Evolutionary conservation across 305 asterid species (phyloP).

Genomic region (Lippia alba): DNA sequence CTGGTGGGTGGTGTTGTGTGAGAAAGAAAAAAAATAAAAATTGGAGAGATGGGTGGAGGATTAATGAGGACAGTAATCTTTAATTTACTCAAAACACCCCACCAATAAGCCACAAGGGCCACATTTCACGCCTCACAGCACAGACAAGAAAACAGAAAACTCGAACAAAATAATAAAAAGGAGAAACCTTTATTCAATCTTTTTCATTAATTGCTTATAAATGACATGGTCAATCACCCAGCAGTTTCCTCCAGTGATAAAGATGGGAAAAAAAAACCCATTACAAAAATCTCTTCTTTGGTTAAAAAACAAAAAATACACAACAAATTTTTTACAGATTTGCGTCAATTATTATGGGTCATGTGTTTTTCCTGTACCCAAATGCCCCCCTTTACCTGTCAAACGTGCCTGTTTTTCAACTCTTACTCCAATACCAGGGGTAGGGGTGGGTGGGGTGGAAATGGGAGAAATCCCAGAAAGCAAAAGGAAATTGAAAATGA

Average conservation of each 20-base stretch:
- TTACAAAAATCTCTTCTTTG: not conserved
- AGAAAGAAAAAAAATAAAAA: conserved; percentile 22
- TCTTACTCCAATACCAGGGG: conserved; percentile 30
- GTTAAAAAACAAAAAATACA: conserved; percentile 8
- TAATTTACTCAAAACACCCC: conserved; percentile 51
- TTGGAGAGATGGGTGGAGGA: conserved; percentile 47
- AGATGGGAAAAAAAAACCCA: conserved; percentile 28
- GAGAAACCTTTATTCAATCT: conserved; percentile 27
- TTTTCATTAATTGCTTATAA: conserved; percentile 27
- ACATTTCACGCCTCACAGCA: conserved; percentile 35
- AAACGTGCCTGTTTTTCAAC: conserved; percentile 32
- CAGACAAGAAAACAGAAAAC: conserved; percentile 23
- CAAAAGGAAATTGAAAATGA: conserved; percentile 6
- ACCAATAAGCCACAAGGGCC: conserved; percentile 44
- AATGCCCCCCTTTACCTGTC: conserved; percentile 19
- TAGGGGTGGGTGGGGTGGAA: conserved; percentile 26
- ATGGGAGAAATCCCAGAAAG: conserved; percentile 9
- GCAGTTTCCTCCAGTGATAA: conserved; percentile 35
- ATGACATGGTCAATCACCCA: conserved; percentile 34
- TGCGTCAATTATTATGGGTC: conserved; percentile 26
- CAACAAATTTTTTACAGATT: not conserved
- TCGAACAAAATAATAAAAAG: conserved; percentile 16
- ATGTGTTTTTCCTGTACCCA: not conserved
- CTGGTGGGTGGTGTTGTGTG: conserved; percentile 61
- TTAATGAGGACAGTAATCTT: conserved; percentile 51